phyloP scores from a whole-genome alignment of 2,329 filamentous ascomycete genomes.

The Plectosphaerella sp. region DNA sequence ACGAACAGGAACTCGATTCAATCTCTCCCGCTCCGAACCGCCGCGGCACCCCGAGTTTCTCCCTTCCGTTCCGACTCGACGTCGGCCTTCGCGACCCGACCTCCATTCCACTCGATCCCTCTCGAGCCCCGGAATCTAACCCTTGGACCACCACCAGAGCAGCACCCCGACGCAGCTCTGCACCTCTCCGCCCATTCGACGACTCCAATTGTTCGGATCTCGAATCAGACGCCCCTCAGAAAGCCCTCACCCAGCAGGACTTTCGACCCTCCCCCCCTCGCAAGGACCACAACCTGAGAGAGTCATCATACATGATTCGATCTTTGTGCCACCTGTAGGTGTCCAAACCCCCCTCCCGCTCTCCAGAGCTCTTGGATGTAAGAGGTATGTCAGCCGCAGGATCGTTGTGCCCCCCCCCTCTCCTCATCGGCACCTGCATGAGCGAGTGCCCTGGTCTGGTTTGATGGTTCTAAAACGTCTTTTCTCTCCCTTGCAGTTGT shows the following conservation, averaged over 20 bases:
- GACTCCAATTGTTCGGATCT: neutral
- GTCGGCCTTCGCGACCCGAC: constrained; percentile 5
- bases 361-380: constrained; percentile 7
- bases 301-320: constrained; percentile 9
- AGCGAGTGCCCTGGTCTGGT: constrained; percentile 1
- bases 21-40: constrained; percentile 18
- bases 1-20: constrained; percentile 35
- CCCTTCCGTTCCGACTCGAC: constrained; percentile 26
- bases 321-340: constrained; percentile 9
- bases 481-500: constrained; percentile 32
- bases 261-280: neutral
- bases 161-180: too few species aligned
- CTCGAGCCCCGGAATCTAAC: constrained; percentile 16
- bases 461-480: constrained; percentile 18
- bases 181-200: neutral
- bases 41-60: constrained; percentile 24
- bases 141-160: neutral
- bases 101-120: constrained; percentile 11
- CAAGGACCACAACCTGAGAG: neutral
- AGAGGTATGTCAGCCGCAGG: constrained; percentile 11
- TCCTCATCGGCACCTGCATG: neutral
- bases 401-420: neutral
- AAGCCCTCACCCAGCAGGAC: too few species aligned
- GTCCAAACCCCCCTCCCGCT: constrained; percentile 1
- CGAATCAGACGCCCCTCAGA: neutral